Conservation (phyloP, 2,329 filamentous ascomycete species). For the Xylaria sp. region DNA sequence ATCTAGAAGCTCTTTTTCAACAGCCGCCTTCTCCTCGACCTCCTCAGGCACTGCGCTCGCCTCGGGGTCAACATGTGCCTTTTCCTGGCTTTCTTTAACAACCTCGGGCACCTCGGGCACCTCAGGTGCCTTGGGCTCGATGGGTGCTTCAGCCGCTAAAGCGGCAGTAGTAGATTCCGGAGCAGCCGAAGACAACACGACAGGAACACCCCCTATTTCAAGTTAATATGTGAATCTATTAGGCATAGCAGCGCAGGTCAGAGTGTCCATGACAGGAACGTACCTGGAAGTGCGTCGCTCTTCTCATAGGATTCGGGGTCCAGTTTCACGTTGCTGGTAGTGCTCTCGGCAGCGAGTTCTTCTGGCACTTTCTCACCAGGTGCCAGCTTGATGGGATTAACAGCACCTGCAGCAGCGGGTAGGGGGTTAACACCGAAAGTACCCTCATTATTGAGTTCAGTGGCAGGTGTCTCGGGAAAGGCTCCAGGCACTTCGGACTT, state of each 20-base stretch:
- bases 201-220: conserved; percentile 40
- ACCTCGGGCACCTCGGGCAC: conserved; percentile 67
- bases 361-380: conserved; percentile 86
- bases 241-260: conserved; percentile 8
- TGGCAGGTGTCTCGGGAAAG: conserved; percentile 77
- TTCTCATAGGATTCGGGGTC: conserved; percentile 91
- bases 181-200: conserved; percentile 50
- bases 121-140: conserved; percentile 64
- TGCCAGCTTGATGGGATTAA: conserved; percentile 82
- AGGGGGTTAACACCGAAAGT: conserved; percentile 68
- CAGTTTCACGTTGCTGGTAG: conserved; percentile 76
- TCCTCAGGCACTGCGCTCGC: conserved; percentile 72
- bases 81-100: conserved; percentile 77
- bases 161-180: conserved; percentile 56
- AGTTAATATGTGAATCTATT: conserved; percentile 22
- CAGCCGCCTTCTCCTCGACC: conserved; percentile 74
- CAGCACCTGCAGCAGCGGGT: conserved; percentile 68
- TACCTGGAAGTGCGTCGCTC: conserved; percentile 70
- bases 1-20: conserved; percentile 76
- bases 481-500: conserved; percentile 68
- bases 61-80: conserved; percentile 72
- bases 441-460: conserved; percentile 52
- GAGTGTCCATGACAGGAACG: conserved; percentile 20
- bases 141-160: conserved; percentile 56
- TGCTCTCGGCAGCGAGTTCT: conserved; percentile 72